phyloP scores from a whole-genome alignment of 495 filamentous ascomycete species.

The Xylaria scruposa region DNA sequence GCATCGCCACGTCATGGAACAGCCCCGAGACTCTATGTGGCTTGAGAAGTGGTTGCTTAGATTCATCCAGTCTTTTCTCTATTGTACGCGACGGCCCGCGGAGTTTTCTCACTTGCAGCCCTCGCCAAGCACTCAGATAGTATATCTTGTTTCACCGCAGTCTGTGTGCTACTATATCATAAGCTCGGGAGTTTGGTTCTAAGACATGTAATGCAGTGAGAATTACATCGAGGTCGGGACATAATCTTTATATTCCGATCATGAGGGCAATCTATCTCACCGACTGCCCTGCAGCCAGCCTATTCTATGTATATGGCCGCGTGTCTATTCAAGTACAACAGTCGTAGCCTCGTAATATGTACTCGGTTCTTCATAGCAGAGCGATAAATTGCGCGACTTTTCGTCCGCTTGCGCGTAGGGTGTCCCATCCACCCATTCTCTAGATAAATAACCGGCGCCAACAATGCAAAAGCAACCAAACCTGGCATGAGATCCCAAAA shows the following conservation, averaged over 20 bases:
- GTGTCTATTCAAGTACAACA: background rate
- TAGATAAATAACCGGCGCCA: slow-evolving; percentile 1
- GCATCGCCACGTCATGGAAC: background rate
- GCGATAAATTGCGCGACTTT: background rate
- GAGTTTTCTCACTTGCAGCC: background rate
- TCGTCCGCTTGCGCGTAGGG: background rate
- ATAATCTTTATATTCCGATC: background rate
- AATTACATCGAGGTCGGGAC: background rate
- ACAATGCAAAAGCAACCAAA: slow-evolving; percentile 7
- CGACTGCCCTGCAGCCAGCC: background rate
- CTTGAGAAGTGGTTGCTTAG: slow-evolving; percentile 2
- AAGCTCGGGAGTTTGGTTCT: background rate
- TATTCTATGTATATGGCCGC: background rate
- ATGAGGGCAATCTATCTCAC: background rate
- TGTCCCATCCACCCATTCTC: background rate
- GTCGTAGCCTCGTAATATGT: slow-evolving; percentile 6
- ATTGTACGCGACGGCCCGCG: background rate
- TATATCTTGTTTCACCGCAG: background rate
- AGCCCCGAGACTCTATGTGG: background rate
- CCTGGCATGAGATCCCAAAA: background rate
- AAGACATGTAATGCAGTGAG: background rate
- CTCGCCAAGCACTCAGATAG: background rate
- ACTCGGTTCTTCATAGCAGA: background rate
- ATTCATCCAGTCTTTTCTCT: background rate
- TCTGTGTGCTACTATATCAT: too few relatives aligned